These are phyloP conservation scores for Simmondsia chinensis DNA, from an alignment of 148 eudicot species.

Conservation along the genomic window DNA sequence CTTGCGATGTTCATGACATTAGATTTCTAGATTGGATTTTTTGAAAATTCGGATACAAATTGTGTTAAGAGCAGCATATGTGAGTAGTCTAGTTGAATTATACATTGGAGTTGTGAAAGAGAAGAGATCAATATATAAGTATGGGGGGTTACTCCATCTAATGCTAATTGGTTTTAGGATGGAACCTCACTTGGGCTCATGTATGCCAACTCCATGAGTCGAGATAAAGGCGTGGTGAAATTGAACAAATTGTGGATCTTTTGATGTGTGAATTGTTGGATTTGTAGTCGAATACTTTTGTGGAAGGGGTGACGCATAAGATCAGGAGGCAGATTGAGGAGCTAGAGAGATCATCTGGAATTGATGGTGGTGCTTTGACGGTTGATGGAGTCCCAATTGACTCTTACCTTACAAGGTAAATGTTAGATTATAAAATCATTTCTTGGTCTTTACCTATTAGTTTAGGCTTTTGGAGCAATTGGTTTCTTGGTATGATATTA, in stretches of 20 bases:
- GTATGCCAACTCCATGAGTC: not conserved
- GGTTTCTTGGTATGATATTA: not conserved
- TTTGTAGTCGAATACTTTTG: conserved; percentile 64
- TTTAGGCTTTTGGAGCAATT: not conserved
- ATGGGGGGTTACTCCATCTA: no score
- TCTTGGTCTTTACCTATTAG: not conserved
- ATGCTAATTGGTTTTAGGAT: no score
- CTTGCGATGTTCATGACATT: no score
- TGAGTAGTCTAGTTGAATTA: no score
- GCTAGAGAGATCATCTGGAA: conserved; percentile 73
- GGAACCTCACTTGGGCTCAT: not conserved
- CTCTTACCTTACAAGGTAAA: conserved; percentile 83
- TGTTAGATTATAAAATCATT: not conserved
- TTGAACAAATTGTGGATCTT: not conserved
- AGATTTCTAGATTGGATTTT: no score
- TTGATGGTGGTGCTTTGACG: conserved; percentile 60
- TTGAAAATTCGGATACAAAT: no score
- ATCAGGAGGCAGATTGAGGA: conserved; percentile 98
- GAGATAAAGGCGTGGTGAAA: not conserved
- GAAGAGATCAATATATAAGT: no score
- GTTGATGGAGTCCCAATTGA: conserved; percentile 96
- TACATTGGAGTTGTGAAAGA: no score
- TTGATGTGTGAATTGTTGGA: not conserved
- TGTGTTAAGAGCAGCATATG: no score
- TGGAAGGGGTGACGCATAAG: conserved; percentile 84